Percentiles rank a stretch among this genome's conserved stretches.
phyloP scores from a whole-genome alignment of 768 basidiomycete genomes.

The Agrocybe pediades region DNA sequence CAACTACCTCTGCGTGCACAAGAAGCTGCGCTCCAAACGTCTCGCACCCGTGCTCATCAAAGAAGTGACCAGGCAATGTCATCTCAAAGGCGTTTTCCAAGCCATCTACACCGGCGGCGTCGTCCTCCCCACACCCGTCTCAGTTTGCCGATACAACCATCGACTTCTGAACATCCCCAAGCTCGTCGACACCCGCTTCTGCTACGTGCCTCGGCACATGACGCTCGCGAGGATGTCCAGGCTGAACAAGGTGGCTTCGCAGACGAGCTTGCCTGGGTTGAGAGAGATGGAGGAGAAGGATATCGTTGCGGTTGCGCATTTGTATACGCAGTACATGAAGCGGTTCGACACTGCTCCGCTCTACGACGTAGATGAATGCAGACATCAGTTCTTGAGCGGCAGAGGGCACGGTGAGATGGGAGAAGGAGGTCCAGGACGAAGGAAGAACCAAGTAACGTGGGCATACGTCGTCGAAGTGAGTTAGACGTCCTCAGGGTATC shows the following conservation, averaged over 20 bases:
- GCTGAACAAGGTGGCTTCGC: slow-evolving; percentile 64
- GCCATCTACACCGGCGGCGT: slow-evolving; percentile 97
- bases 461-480: slow-evolving; percentile 92
- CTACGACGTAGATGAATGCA: slow-evolving; percentile 75
- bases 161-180: slow-evolving; percentile 91
- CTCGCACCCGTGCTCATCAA: slow-evolving; percentile 96
- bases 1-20: slow-evolving; percentile 97
- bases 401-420: slow-evolving; percentile 58
- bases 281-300: slow-evolving; percentile 90
- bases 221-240: slow-evolving; percentile 92
- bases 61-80: slow-evolving; percentile 91
- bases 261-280: slow-evolving; percentile 59
- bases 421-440: slow-evolving; percentile 50
- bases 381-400: slow-evolving; percentile 89
- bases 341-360: slow-evolving; percentile 84
- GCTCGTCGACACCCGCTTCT: slow-evolving; percentile 88
- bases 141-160: slow-evolving; percentile 91
- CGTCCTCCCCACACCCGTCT: slow-evolving; percentile 90
- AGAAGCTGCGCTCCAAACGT: slow-evolving; percentile 94
- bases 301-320: slow-evolving; percentile 63
- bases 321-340: slow-evolving; percentile 79
- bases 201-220: slow-evolving; percentile 81
- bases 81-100: slow-evolving; percentile 91
- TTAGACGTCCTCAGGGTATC: neutral
- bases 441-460: slow-evolving; percentile 90